These are phyloP conservation scores for Crithidia bombi DNA, from an alignment of 208 protist species.

Conservation along the genomic window DNA sequence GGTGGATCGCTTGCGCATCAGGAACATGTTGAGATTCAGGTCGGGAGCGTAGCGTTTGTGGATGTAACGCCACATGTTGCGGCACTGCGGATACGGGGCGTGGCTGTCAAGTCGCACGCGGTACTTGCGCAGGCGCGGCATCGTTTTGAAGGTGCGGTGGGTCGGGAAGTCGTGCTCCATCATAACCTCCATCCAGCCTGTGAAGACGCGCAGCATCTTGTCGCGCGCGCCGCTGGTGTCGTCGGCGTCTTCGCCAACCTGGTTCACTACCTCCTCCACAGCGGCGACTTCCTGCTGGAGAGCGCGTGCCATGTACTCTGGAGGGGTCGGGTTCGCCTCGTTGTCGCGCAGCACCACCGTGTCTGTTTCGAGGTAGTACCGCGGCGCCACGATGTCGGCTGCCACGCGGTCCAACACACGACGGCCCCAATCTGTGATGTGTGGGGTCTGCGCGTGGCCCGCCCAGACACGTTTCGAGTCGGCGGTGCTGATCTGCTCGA, in stretches of 20 bases:
- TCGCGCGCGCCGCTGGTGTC: background rate
- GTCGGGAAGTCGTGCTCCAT: conserved; percentile 11
- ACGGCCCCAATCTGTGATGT: conserved; percentile 2
- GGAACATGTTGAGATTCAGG: conserved; percentile 26
- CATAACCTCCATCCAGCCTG: background rate
- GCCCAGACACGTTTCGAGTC: background rate
- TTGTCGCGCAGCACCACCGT: background rate
- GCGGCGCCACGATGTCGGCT: conserved; percentile 14
- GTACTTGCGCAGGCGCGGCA: conserved; percentile 27
- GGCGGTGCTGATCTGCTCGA: background rate
- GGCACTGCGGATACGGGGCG: conserved; percentile 25
- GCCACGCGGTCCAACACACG: conserved; percentile 20
- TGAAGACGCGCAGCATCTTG: background rate
- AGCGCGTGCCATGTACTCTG: background rate
- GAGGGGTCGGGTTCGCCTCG: background rate
- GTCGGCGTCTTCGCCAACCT: background rate
- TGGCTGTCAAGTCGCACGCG: conserved; percentile 28
- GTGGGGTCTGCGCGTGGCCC: conserved; percentile 17
- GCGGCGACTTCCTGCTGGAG: background rate
- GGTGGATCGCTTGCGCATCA: conserved; percentile 9
- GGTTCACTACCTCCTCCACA: background rate
- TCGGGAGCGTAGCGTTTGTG: conserved; percentile 28
- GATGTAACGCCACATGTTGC: conserved; percentile 31
- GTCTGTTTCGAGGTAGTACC: conserved; percentile 13
- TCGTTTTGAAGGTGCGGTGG: conserved; percentile 6